Conservation (phyloP, 2,329 filamentous ascomycete species). For the Beauveria asiatica region DNA sequence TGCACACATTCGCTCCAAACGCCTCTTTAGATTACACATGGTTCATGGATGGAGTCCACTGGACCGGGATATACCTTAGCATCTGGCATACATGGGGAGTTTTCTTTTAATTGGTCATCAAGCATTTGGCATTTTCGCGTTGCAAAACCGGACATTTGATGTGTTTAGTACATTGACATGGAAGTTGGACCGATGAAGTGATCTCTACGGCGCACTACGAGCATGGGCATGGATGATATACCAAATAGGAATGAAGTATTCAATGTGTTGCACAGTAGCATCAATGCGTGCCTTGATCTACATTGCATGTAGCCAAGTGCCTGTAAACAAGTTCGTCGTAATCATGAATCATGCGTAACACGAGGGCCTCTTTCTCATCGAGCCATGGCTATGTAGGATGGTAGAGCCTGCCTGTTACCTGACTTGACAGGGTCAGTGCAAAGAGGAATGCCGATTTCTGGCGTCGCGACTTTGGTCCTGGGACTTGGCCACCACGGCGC, state of each 20-base stretch:
- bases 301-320: neutral
- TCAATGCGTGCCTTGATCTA: neutral
- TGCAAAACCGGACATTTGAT: neutral
- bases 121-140: neutral
- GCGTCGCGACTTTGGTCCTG: neutral
- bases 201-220: conserved; percentile 3
- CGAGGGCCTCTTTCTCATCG: neutral
- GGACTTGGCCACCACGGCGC: neutral
- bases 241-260: conserved; percentile 4
- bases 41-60: neutral
- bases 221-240: neutral
- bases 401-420: neutral
- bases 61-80: conserved; percentile 3
- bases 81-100: conserved; percentile 11
- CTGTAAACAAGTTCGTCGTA: neutral
- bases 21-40: neutral
- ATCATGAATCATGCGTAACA: neutral
- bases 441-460: neutral
- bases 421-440: neutral
- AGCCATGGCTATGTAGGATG: neutral
- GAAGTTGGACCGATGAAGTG: neutral
- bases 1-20: neutral
- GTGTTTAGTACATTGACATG: neutral
- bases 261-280: neutral
- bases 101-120: neutral